These are phyloP conservation scores for Pyrenochaeta sp. DNA, from an alignment of 2,329 filamentous ascomycete species.

Conservation along the genomic window DNA sequence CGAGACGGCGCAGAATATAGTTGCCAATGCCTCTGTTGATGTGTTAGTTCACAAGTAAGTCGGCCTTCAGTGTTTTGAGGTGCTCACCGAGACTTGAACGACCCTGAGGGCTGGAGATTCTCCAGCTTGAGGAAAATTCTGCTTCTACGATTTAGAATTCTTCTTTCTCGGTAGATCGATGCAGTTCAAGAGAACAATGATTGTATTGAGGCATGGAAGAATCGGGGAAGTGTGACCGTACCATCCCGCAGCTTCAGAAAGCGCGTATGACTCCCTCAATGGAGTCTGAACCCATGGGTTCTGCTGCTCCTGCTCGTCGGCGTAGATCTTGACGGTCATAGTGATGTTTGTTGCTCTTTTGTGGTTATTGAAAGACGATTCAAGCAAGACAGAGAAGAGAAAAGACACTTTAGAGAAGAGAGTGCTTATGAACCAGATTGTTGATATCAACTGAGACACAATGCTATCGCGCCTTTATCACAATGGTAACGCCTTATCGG, in stretches of 20 bases:
- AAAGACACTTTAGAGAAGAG: not conserved
- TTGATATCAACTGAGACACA: constrained; percentile 4
- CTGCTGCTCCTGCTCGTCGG: constrained; percentile 30
- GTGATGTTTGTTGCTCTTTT: constrained; percentile 9
- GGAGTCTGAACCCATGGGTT: constrained; percentile 75
- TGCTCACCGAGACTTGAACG: constrained; percentile 77
- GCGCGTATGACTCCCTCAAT: constrained; percentile 69
- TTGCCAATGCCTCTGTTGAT: constrained; percentile 69
- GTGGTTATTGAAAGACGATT: constrained; percentile 16
- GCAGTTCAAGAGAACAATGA: not conserved
- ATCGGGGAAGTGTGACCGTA: constrained; percentile 54
- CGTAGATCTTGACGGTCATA: constrained; percentile 37
- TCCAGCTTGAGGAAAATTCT: constrained; percentile 87
- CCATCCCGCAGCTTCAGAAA: constrained; percentile 78
- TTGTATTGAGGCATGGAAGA: not conserved
- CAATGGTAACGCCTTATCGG: constrained; percentile 28
- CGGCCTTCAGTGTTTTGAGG: not conserved
- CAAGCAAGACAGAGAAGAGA: constrained; percentile 3
- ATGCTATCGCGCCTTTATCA: constrained; percentile 18
- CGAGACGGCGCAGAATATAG: constrained; percentile 66
- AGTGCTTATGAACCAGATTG: not conserved
- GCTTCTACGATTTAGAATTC: constrained; percentile 59
- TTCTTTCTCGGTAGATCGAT: constrained; percentile 22
- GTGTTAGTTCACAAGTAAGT: constrained; percentile 15
- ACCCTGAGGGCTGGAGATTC: constrained; percentile 82